Evolutionary conservation across 805 yeast genomes (phyloP).

Genomic region (Metschnikowia koreensis): DNA sequence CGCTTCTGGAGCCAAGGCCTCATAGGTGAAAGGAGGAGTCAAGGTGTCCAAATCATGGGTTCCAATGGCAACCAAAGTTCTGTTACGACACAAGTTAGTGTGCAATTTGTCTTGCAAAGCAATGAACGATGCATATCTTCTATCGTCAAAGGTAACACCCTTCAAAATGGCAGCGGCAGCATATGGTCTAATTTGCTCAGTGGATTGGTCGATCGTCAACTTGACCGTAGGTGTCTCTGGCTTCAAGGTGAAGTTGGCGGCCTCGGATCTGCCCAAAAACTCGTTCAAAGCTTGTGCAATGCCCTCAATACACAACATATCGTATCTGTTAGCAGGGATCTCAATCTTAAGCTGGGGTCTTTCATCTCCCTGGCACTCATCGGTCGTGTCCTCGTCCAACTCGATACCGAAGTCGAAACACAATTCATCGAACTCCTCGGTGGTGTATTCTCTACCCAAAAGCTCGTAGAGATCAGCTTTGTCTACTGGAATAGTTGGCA

Average conservation of each 20-base stretch:
- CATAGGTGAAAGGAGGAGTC: conserved; percentile 81
- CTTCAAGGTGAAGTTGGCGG: conserved; percentile 66
- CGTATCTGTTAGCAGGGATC: conserved; percentile 97
- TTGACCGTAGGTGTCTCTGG: conserved; percentile 59
- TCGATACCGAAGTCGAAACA: conserved; percentile 98
- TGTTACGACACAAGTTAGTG: conserved; percentile 91
- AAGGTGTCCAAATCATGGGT: conserved; percentile 90
- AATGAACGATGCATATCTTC: conserved; percentile 91
- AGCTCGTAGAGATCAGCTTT: conserved; percentile 86
- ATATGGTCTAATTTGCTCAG: conserved; percentile 77
- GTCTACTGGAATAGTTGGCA: conserved; percentile 98
- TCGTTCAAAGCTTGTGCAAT: conserved; percentile 93
- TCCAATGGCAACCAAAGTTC: conserved; percentile 97
- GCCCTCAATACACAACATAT: conserved; percentile 97
- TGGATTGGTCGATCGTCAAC: conserved; percentile 73
- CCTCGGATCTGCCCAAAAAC: conserved; percentile 65
- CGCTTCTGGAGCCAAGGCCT: conserved; percentile 76
- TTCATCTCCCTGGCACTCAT: conserved; percentile 66
- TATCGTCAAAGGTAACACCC: conserved; percentile 74
- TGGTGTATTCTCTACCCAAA: conserved; percentile 59
- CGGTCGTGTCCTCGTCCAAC: conserved; percentile 95
- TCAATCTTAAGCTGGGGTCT: conserved; percentile 97
- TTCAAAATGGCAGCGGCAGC: conserved; percentile 95
- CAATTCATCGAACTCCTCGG: conserved; percentile 92
- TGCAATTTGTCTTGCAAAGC: conserved; percentile 95